Evolutionary conservation across 257 asterid genomes (phyloP), one percentile per base, ranked within the genome.

Genomic region (Hygrophila difformis): DNA sequence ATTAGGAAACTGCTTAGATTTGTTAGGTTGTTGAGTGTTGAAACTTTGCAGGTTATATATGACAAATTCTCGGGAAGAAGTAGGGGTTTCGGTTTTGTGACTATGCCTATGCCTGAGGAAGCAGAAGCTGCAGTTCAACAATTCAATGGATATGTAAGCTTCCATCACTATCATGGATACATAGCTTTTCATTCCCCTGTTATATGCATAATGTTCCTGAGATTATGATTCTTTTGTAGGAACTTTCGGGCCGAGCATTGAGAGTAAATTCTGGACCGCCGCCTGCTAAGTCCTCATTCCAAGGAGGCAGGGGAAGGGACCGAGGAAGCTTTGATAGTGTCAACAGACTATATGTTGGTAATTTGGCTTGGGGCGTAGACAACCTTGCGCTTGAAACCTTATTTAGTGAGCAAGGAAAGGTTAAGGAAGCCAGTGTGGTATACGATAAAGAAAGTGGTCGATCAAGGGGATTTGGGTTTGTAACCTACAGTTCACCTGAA

Each of bases 201-300:
- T n/a, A 4, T n/a, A 16, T 51, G 11, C 12, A 33, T 61, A 24
- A 51, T 44, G 33, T 48, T 43, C 31, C 6, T 5, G 47, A 37
- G 31, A 31, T 14, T 28, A 0, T 57, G 53, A 23, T 38, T 18
- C 18, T n/a, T 56, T 41, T 64, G 31, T 73, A 85, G 98, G 94
- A 86, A 57, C 52, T 82, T n/a, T 80, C 73, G 17, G 98, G 98
- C 55, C 70, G 98, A 61, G 45, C 43, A 13, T 9, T 86, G 55
- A 70, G 96, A 63, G 98, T 91, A 47, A 91, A 86, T 62, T 70
- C 64, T 8, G 98, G 96, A 33, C 93, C 98, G 19, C 81, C 98
- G 3, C 98, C 98, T 28, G 53, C 89, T 0, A 85, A 70, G 65
- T 57, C 74, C 13, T 51, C 84, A 18, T 78, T 51, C 51, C 42